Evolutionary conservation across 441 rosid genomes (phyloP).

Genomic region (Brassica hybrid): DNA sequence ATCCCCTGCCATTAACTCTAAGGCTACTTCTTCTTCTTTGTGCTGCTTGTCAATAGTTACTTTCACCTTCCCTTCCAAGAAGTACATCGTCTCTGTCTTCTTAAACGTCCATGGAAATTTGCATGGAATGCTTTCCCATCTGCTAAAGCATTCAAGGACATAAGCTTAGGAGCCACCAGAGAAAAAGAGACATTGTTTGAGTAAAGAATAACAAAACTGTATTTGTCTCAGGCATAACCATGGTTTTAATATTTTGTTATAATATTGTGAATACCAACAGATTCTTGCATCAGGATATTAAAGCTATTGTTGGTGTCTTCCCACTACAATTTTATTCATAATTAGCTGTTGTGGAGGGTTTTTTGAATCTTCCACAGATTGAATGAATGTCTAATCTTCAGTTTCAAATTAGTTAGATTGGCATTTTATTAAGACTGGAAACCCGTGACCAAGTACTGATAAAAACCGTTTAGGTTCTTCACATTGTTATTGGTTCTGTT

Average conservation of each 20-base stretch:
- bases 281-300: neutral
- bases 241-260: neutral
- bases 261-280: neutral
- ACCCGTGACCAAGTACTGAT: neutral
- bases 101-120: slow-evolving; percentile 60
- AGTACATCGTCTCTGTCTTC: slow-evolving; percentile 57
- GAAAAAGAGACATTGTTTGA: neutral
- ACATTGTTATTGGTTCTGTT: neutral
- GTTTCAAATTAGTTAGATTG: neutral
- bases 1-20: slow-evolving; percentile 46
- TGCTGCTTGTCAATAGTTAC: slow-evolving; percentile 48
- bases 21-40: slow-evolving; percentile 35
- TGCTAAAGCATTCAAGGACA: slow-evolving; percentile 14
- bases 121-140: slow-evolving; percentile 54
- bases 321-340: neutral
- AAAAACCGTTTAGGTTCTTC: neutral
- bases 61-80: slow-evolving; percentile 56
- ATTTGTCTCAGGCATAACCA: neutral
- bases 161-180: neutral
- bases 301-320: neutral
- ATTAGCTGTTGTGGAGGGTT: neutral
- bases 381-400: neutral
- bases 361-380: neutral
- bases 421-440: neutral
- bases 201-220: too few relatives aligned